Conservation (phyloP, 345 rosid species). For the Psidium guajava region DNA sequence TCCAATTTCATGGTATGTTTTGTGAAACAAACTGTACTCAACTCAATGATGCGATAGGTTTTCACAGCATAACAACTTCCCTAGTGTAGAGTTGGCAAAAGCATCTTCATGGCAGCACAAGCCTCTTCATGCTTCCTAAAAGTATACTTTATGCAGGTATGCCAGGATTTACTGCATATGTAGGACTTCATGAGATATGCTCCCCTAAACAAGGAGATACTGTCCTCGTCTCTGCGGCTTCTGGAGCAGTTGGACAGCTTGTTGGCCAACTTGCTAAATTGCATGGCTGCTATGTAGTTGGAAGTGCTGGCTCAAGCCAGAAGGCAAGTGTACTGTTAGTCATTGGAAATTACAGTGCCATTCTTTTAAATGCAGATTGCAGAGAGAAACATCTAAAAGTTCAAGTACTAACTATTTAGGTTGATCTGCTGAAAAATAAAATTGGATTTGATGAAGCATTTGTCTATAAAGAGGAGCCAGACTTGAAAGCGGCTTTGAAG, state of each 20-base stretch:
- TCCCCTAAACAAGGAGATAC: not conserved
- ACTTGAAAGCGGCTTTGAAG: not conserved
- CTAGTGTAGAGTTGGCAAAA: not conserved
- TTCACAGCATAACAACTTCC: not conserved
- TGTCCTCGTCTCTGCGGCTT: not conserved
- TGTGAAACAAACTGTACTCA: not conserved
- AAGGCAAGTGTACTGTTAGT: not conserved
- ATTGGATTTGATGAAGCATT: slow-evolving; percentile 1
- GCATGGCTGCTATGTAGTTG: slow-evolving; percentile 3
- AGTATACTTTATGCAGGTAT: not conserved
- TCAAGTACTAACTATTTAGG: not conserved
- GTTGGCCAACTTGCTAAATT: slow-evolving; percentile 4
- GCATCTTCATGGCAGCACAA: not conserved
- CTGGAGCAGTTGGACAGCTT: not conserved
- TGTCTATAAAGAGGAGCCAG: slow-evolving; percentile 3
- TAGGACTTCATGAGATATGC: slow-evolving; percentile 1
- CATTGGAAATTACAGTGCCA: not conserved
- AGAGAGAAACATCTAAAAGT: not conserved
- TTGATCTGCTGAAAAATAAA: not conserved
- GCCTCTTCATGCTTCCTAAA: not conserved
- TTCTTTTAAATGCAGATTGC: not conserved
- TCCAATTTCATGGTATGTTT: not conserved
- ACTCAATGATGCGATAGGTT: not conserved
- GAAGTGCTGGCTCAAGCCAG: slow-evolving; percentile 1
- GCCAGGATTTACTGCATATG: slow-evolving; percentile 2